Evolutionary conservation across 2,329 filamentous ascomycete species (phyloP).

Genomic region (Dactylellina sp.): DNA sequence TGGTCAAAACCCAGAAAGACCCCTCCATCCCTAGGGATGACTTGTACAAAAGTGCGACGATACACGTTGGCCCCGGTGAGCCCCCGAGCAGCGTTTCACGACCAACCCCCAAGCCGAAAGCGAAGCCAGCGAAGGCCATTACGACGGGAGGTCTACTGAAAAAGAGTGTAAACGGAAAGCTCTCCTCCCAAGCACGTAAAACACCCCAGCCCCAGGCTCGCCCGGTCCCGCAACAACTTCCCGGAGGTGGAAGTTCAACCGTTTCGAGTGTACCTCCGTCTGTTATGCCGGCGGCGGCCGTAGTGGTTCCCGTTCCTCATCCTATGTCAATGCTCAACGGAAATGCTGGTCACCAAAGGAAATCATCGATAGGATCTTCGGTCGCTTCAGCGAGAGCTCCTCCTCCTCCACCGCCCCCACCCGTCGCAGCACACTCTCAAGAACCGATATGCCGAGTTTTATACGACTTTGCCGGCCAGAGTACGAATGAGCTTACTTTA

Average conservation of each 20-base stretch:
- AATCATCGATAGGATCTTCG: conserved; percentile 35
- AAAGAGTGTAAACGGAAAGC: conserved; percentile 82
- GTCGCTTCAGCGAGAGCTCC: conserved; percentile 66
- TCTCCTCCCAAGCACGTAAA: conserved; percentile 72
- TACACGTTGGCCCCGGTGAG: conserved; percentile 88
- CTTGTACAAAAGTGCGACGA: conserved; percentile 90
- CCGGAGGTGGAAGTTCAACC: conserved; percentile 62
- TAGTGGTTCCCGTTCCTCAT: conserved; percentile 20
- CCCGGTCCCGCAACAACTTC: conserved; percentile 49
- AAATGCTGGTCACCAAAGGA: conserved; percentile 38
- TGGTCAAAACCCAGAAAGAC: conserved; percentile 91
- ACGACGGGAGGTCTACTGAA: conserved; percentile 92
- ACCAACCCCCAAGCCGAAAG: conserved; percentile 87
- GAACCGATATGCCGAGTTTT: conserved; percentile 88
- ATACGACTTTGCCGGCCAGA: conserved; percentile 90
- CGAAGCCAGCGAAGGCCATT: conserved; percentile 87
- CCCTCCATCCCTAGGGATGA: conserved; percentile 78
- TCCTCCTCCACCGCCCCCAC: conserved; percentile 72
- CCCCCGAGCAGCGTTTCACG: conserved; percentile 82
- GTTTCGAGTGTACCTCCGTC: conserved; percentile 48
- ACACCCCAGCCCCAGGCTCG: conserved; percentile 63
- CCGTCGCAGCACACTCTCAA: conserved; percentile 71
- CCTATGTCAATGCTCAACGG: conserved; percentile 39
- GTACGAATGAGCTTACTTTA: conserved; percentile 82
- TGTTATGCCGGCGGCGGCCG: conserved; percentile 23